Conservation (phyloP, 768 basidiomycete genomes). For the Mycena haematopus region DNA sequence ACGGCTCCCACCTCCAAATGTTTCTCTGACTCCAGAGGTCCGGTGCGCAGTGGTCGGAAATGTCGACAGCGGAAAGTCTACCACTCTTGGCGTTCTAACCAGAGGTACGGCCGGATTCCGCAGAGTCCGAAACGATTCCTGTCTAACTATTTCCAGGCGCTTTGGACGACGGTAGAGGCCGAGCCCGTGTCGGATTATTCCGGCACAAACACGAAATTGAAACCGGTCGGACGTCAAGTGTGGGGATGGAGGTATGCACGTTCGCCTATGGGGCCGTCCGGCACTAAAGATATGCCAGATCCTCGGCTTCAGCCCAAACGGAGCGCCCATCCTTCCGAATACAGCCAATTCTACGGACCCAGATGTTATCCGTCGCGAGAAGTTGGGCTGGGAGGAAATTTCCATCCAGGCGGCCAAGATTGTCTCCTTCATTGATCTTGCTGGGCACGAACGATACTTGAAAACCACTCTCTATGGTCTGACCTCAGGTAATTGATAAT, state of each 20-base stretch:
- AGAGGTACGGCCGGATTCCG: conserved; percentile 57
- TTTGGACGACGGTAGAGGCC: conserved; percentile 82
- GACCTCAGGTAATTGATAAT: conserved; percentile 62
- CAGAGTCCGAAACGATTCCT: conserved; percentile 7
- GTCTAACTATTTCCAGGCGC: conserved; percentile 51
- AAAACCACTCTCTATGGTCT: conserved; percentile 95
- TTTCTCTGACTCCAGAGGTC: conserved; percentile 87
- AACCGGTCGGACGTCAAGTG: conserved; percentile 92
- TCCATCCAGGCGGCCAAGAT: conserved; percentile 89
- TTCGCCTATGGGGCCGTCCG: not conserved
- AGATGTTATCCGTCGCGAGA: conserved; percentile 79
- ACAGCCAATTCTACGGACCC: conserved; percentile 60
- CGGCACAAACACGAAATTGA: conserved; percentile 98
- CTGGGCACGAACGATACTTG: conserved; percentile 92
- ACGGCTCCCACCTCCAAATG: conserved; percentile 76
- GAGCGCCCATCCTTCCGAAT: conserved; percentile 80
- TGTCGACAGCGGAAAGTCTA: conserved; percentile 93
- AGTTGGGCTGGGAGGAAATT: conserved; percentile 95
- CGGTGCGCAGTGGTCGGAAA: conserved; percentile 97
- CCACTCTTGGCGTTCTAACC: conserved; percentile 94
- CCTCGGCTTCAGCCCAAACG: conserved; percentile 82
- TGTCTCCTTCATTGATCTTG: conserved; percentile 93
- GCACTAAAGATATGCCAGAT: conserved; percentile 56
- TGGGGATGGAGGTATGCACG: conserved; percentile 91
- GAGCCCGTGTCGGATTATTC: conserved; percentile 87